A percentile compares a stretch with the other conserved stretches of the same genome.
Conservation (phyloP, 306 rosid genomes). For the Dalbergia cochinchinensis region DNA sequence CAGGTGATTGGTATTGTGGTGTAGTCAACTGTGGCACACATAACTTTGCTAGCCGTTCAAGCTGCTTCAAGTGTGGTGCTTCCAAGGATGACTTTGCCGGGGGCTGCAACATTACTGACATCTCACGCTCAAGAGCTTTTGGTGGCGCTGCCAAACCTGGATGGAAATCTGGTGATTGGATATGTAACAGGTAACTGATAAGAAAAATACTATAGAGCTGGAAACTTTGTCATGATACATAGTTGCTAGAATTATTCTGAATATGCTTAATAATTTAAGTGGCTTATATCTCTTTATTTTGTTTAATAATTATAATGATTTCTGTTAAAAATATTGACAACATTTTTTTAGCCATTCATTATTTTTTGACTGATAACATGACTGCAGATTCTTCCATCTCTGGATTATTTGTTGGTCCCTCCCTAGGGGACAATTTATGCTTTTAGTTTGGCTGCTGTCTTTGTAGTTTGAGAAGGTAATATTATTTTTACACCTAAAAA, state of each 20-base stretch:
- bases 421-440: constrained; percentile 35
- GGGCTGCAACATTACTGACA: constrained; percentile 52
- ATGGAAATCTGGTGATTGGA: constrained; percentile 99
- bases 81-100: constrained; percentile 77
- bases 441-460: constrained; percentile 33
- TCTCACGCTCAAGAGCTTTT: constrained; percentile 62
- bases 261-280: no score
- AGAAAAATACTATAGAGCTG: no score
- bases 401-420: constrained; percentile 25
- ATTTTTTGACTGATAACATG: no score
- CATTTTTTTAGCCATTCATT: no score
- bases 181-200: constrained; percentile 73
- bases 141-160: constrained; percentile 65
- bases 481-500: no score
- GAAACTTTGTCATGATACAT: no score
- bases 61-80: constrained; percentile 98
- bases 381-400: no score
- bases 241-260: no score
- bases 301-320: no score
- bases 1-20: constrained; percentile 94
- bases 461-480: constrained; percentile 36
- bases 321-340: no score
- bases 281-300: no score
- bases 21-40: constrained; percentile 84
- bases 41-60: constrained; percentile 93